phyloP scores from a whole-genome alignment of 805 yeast genomes.

The Kodamaea lidongshanica region DNA sequence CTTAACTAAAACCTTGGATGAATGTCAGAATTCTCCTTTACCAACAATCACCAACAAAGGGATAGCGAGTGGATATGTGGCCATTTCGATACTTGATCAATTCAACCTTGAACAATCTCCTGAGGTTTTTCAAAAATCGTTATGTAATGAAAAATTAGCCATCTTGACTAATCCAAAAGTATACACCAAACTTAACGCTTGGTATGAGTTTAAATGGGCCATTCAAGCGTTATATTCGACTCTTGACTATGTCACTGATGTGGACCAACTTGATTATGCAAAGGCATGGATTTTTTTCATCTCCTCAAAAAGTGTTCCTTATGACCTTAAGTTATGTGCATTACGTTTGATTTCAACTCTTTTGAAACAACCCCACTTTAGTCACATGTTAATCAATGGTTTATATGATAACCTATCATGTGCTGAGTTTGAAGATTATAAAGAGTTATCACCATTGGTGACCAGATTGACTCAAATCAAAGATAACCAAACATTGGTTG shows the following conservation, averaged over 20 bases:
- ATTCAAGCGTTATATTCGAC: slow-evolving; percentile 38
- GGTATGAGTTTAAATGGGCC: slow-evolving; percentile 49
- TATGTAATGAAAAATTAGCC: slow-evolving; percentile 46
- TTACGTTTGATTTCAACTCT: slow-evolving; percentile 24
- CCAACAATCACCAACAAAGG: slow-evolving; percentile 47
- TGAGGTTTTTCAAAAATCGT: slow-evolving; percentile 24
- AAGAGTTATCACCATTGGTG: slow-evolving; percentile 19
- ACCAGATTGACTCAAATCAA: slow-evolving; percentile 20
- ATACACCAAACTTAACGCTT: slow-evolving; percentile 41
- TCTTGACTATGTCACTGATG: slow-evolving; percentile 14
- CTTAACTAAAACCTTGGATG: slow-evolving; percentile 29
- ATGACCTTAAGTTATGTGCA: slow-evolving; percentile 30
- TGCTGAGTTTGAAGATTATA: slow-evolving; percentile 13
- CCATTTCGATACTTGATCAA: slow-evolving; percentile 22
- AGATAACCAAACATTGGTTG: slow-evolving; percentile 11
- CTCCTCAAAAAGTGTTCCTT: slow-evolving; percentile 34
- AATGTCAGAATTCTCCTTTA: slow-evolving; percentile 46
- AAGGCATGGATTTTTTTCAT: slow-evolving; percentile 44
- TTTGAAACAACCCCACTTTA: slow-evolving; percentile 23
- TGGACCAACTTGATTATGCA: slow-evolving; percentile 29
- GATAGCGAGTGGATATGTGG: slow-evolving; percentile 50
- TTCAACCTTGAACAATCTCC: slow-evolving; percentile 24
- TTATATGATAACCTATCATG: slow-evolving; percentile 23
- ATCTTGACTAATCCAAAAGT: slow-evolving; percentile 43
- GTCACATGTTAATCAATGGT: slow-evolving; percentile 41